phyloP scores from a whole-genome alignment of 352 stramenopile genomes.

The Globisporangium megalacanthum region DNA sequence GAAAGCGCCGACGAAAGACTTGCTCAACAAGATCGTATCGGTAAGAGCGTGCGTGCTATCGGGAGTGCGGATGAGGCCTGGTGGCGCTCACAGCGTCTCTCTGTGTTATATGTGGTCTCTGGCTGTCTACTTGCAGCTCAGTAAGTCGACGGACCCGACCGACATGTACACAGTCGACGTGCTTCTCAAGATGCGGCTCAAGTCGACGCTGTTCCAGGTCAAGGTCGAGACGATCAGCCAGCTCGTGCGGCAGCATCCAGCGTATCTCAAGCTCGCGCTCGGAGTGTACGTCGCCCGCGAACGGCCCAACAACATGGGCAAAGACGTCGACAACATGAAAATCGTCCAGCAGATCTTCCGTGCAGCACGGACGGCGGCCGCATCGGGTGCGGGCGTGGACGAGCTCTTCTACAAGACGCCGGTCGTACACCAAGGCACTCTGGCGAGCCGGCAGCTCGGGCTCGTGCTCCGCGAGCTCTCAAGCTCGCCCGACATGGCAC shows the following conservation, averaged over 20 bases:
- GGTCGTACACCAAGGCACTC: slow-evolving; percentile 42
- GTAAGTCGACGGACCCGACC: slow-evolving; percentile 45
- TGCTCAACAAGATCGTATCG: slow-evolving; percentile 65
- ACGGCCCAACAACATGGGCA: slow-evolving; percentile 75
- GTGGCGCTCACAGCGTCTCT: neutral
- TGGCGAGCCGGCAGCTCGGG: slow-evolving; percentile 68
- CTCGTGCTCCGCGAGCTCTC: slow-evolving; percentile 81
- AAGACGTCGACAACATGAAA: slow-evolving; percentile 88
- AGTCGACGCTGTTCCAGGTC: slow-evolving; percentile 85
- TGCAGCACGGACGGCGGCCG: slow-evolving; percentile 30
- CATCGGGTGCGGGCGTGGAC: slow-evolving; percentile 24
- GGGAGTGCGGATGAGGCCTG: neutral
- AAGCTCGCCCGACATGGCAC: slow-evolving; percentile 60
- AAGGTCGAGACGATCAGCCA: slow-evolving; percentile 82
- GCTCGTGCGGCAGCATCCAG: slow-evolving; percentile 60
- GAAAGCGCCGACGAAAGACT: slow-evolving; percentile 62
- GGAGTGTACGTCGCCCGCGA: slow-evolving; percentile 70
- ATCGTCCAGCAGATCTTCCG: slow-evolving; percentile 87
- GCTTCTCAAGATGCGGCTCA: slow-evolving; percentile 80
- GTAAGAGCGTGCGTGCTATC: slow-evolving; percentile 10
- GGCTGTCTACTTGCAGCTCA: slow-evolving; percentile 24
- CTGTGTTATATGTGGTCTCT: neutral
- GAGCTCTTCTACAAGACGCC: slow-evolving; percentile 59
- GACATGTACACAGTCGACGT: slow-evolving; percentile 67
- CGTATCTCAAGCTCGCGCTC: slow-evolving; percentile 67